These are phyloP conservation scores for Myochromella boudieri DNA, from an alignment of 768 basidiomycete genomes.

Conservation along the genomic window DNA sequence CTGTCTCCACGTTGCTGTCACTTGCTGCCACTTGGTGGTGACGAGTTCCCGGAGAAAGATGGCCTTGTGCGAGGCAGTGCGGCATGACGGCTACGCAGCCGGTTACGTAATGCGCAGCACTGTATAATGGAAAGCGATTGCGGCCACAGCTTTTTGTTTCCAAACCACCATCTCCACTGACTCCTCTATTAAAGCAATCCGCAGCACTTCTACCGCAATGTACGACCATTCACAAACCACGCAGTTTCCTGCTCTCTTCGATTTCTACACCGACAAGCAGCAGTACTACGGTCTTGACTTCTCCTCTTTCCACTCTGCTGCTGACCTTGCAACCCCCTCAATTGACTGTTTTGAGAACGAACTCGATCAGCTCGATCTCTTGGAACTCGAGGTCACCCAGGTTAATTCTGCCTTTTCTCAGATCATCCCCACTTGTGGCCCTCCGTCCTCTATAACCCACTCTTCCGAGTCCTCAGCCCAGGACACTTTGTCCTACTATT, in stretches of 20 bases:
- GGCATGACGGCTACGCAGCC: not conserved
- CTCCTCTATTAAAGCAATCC: slow-evolving; percentile 16
- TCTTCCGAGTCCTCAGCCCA: slow-evolving; percentile 79
- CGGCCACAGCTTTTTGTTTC: slow-evolving; percentile 6
- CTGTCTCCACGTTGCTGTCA: too few species aligned
- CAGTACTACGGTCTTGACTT: slow-evolving; percentile 50
- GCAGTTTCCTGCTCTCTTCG: slow-evolving; percentile 11
- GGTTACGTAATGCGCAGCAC: slow-evolving; percentile 20
- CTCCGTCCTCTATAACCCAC: slow-evolving; percentile 76
- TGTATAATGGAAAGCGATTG: slow-evolving; percentile 8
- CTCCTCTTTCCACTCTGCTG: slow-evolving; percentile 66
- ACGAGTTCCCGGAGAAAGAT: slow-evolving; percentile 4
- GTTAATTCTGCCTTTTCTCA: slow-evolving; percentile 64
- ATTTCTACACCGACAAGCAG: slow-evolving; percentile 21
- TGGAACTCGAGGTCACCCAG: slow-evolving; percentile 64
- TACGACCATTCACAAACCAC: slow-evolving; percentile 13
- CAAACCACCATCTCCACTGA: slow-evolving; percentile 8
- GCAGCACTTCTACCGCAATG: slow-evolving; percentile 14
- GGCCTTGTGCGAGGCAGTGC: slow-evolving; percentile 7
- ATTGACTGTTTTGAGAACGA: slow-evolving; percentile 85
- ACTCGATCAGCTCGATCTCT: slow-evolving; percentile 72
- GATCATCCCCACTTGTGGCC: slow-evolving; percentile 64
- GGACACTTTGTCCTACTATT: slow-evolving; percentile 66
- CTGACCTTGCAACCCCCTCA: slow-evolving; percentile 74
- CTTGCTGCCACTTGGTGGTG: too few species aligned